Base-by-base conservation (phyloP, 257 asterid species). In the Primulina tabacum region DNA sequence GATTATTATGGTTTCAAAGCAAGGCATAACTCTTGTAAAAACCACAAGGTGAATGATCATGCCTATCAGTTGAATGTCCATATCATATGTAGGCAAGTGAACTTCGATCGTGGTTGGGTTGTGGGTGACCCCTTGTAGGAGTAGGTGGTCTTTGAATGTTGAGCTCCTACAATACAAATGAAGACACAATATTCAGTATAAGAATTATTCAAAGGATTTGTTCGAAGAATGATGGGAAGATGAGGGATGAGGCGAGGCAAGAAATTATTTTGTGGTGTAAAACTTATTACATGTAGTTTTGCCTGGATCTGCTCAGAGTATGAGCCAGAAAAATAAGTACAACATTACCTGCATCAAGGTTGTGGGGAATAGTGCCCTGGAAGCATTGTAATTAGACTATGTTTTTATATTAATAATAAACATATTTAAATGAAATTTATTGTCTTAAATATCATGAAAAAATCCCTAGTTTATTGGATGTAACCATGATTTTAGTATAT, bases 141-240 rank as follows among this genome's bases (percentile, higher is more conserved):
- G 99, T 93, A 9, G 99, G 99, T 33, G 99, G 99, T 79, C 99
- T 82, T 84, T 93, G 99, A 78, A 89, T 93, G 77, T 93, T 93
- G 28, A 93, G 99, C 83, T 93, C 97, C 99, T 93, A 72, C 24
- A 68, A 2, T 30, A 30, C 34, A 43, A 76, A 71, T 75, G 26
- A 76, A 68, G 8, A 69, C 7, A 50, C 57, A 0, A 14, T 50
- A 71, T n/a, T 26, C 62, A 40, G 37, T 61, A 47, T 76, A 65
- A 64, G 26, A 58, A 28, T 12, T 43, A 5, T 43, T 12, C 55
- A 0, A 43, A 43, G 55, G 55, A 43, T 14, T 32, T 32, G 34
- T 32, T 32, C 7, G 4, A 28, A 32, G 34, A 32, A 32, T 32
- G 34, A 32, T 32, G 34, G 34, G 34, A 32, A 32, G 34, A 32